Conservation (phyloP, 192 early-diverging fungal genomes). For the Rhizoclosmatium globosum region DNA sequence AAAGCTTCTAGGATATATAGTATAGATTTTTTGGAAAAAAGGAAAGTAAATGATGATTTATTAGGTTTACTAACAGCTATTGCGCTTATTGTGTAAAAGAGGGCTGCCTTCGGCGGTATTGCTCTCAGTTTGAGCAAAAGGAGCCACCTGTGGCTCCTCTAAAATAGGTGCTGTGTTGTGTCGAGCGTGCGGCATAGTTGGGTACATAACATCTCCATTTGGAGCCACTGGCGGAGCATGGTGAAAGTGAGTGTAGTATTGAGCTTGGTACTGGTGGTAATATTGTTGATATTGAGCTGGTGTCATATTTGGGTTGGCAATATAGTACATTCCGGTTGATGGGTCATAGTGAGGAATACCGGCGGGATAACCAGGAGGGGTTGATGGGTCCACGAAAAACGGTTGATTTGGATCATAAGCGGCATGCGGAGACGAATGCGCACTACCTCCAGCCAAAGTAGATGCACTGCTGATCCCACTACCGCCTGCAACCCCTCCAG, state of each 20-base stretch:
- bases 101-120: background rate
- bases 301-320: background rate
- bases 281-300: background rate
- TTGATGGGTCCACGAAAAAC: background rate
- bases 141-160: background rate
- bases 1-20: background rate
- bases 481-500: no score
- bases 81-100: background rate
- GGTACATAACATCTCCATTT: background rate
- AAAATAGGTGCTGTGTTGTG: background rate
- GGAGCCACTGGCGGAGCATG: background rate
- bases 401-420: no score
- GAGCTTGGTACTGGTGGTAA: background rate
- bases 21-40: no score
- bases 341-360: background rate
- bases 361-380: background rate
- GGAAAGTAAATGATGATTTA: no score
- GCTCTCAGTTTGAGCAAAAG: background rate
- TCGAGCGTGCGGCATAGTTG: background rate
- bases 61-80: background rate
- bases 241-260: background rate
- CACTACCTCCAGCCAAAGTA: no score
- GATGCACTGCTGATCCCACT: no score
- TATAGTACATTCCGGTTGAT: background rate
- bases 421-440: no score